A percentile compares a stretch with the other conserved stretches of the same genome.
Conservation (phyloP, 768 basidiomycete species). For the Mycena crocata region DNA sequence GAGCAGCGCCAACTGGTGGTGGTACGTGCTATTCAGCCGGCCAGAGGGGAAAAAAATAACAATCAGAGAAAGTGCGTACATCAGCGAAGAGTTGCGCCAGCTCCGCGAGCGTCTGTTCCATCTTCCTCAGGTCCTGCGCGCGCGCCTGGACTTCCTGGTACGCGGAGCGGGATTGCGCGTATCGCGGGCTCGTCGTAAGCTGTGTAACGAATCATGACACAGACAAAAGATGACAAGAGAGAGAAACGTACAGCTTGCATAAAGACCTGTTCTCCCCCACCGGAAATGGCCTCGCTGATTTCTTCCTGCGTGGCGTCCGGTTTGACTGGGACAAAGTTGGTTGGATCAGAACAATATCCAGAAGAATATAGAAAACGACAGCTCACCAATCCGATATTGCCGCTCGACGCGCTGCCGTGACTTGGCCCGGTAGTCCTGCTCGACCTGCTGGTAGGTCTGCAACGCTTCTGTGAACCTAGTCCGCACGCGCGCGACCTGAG, state of each 20-base stretch:
- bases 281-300: constrained; percentile 74
- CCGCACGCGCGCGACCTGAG: constrained; percentile 69
- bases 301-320: constrained; percentile 89
- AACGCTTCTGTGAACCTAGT: constrained; percentile 80
- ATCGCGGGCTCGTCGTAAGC: constrained; percentile 83
- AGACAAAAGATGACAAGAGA: background rate
- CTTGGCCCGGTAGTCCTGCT: constrained; percentile 74
- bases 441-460: constrained; percentile 82
- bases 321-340: constrained; percentile 66
- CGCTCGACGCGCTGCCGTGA: constrained; percentile 77
- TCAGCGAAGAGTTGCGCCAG: constrained; percentile 91
- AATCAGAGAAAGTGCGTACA: constrained; percentile 50
- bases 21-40: background rate
- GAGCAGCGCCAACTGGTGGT: constrained; percentile 76
- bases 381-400: constrained; percentile 80
- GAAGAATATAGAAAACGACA: background rate
- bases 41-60: constrained; percentile 10
- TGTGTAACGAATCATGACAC: constrained; percentile 39
- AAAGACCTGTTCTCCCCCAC: constrained; percentile 78
- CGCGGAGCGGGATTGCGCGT: constrained; percentile 83
- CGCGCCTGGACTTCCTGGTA: constrained; percentile 91
- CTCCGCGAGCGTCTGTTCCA: constrained; percentile 90
- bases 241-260: constrained; percentile 68
- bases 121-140: constrained; percentile 85
- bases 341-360: background rate